Evolutionary conservation across 768 basidiomycete genomes (phyloP), one percentile per base, ranked within the genome.

Genomic region (Amanita phalloides): DNA sequence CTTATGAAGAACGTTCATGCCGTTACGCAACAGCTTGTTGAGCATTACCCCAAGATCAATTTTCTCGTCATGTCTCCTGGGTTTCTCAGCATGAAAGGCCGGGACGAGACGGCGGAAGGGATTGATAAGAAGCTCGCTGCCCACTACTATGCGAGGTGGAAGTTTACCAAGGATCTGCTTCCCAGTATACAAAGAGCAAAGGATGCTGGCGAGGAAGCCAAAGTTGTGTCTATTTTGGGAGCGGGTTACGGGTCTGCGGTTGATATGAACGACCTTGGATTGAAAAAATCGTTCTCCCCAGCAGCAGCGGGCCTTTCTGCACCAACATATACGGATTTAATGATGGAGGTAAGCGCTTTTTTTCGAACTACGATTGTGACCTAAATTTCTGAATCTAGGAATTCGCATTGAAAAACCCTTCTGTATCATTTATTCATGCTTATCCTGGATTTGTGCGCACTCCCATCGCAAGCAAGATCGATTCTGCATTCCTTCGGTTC

Each of bases 311-410:
- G 64, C 1, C 25, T 60, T 32, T 55, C 63, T 1, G 64, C 68
- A 0, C 63, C 69, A 14, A 74, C 76, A 0, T 79, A 79, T 55
- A 79, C 70, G 53, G 78, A 80, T 58, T 57, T 76, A n/a, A 75
- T 76, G 73, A 54, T 78, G 43, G 68, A 77, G 70, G 78, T 75
- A 45, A 3, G 63, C 58, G 36, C 54, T 32, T 41, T 30, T 30
- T 30, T 39, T n/a, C 35, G 25, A 21, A 14, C 21, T 9, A 38
- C 9, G 23, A 17, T 3, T 30, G 8, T 14, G 21, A 28, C 33
- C 37, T 14, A 25, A 32, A 32, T 37, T 20, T 9, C 11, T 38
- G 42, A 5, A 25, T 39, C 14, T 50, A 73, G 71, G 60, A 60
- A 38, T 69, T 68, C 42, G 61, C 68, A 0, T 56, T 54, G n/a